Base-by-base conservation (phyloP, 2,329 filamentous ascomycete species). In the Fusarium sp. region DNA sequence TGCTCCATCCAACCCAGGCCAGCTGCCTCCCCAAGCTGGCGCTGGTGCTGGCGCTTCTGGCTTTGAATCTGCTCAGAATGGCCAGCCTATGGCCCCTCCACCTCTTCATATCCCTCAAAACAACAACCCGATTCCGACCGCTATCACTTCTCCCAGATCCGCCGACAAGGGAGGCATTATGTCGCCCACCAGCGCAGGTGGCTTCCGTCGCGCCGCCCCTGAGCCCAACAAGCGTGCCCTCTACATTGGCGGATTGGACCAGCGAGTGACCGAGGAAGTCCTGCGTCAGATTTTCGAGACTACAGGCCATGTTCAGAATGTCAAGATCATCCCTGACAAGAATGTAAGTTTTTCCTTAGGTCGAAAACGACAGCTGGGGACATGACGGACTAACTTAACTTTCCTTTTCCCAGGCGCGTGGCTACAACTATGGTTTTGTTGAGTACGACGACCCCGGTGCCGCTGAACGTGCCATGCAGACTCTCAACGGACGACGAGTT, bases 271-370 rank as follows among this genome's bases (percentile, higher is more conserved):
- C 32, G 95, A 98, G 83, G 95, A 98, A 79, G 94, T 98, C 60
- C 83, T 98, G 81, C 94, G 94, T 78, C 95, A 98, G 82, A 98
- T 98, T 77, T 99, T 99, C 78, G 96, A 99, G 86, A 99, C 96
- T 9, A 98, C 95, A 64, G 96, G 96, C 61, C 96, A 99, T 83
- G 96, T 99, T 72, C 92, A 97, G 83, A 98, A 94, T 79, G 96
- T 99, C 80, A 99, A 99, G 87, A 98, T 99, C 79, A 99, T 99
- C 80, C 96, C 96, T 55, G 96, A 99, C 87, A 99, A 99, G 88
- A 99, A 98, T 83, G 95, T 97, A 85, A 88, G 94, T 90, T 15
- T 38, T 22, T n/a, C 22, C 18, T 45, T 32, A n/a, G 25, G 20
- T 20, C 30, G 30, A 25, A 45, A 15, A 29, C 42, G 16, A 49